Conservation (phyloP, 2,329 filamentous ascomycete species). For the Elsinoe arachidis region DNA sequence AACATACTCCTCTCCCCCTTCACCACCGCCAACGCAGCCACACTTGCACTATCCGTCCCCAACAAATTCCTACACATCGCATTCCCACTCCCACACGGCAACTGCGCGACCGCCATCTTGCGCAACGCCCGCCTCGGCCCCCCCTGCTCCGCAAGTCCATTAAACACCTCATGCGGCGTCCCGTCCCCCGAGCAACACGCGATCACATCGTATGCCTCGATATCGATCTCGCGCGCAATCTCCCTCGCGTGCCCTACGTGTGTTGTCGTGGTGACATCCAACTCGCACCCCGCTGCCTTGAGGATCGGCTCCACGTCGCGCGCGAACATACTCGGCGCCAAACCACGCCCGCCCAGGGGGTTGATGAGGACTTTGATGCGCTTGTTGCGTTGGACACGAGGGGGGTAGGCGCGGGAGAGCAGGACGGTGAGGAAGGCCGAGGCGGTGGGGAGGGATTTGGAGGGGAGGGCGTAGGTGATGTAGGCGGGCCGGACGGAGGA, state of each 20-base stretch:
- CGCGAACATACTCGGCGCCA: constrained; percentile 63
- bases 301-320: constrained; percentile 73
- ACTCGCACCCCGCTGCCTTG: constrained; percentile 64
- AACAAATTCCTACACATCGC: constrained; percentile 86
- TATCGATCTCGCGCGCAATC: constrained; percentile 65
- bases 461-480: constrained; percentile 51
- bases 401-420: constrained; percentile 61
- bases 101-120: constrained; percentile 71
- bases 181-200: constrained; percentile 89
- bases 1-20: constrained; percentile 80
- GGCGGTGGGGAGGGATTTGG: constrained; percentile 43
- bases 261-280: constrained; percentile 65
- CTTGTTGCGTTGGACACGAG: constrained; percentile 55
- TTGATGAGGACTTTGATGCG: constrained; percentile 85
- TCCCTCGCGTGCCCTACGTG: constrained; percentile 69
- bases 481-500: constrained; percentile 52
- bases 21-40: constrained; percentile 73
- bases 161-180: constrained; percentile 86
- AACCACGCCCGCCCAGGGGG: constrained; percentile 77
- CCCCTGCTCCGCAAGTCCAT: constrained; percentile 68
- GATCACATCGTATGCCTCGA: constrained; percentile 74
- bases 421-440: constrained; percentile 57
- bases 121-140: constrained; percentile 67
- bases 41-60: constrained; percentile 64
- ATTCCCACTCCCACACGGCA: constrained; percentile 91